Percentiles rank a stretch among this genome's conserved stretches.
These are phyloP conservation scores for Ogataea polymorpha DNA, from an alignment of 805 yeast species.

Conservation along the genomic window DNA sequence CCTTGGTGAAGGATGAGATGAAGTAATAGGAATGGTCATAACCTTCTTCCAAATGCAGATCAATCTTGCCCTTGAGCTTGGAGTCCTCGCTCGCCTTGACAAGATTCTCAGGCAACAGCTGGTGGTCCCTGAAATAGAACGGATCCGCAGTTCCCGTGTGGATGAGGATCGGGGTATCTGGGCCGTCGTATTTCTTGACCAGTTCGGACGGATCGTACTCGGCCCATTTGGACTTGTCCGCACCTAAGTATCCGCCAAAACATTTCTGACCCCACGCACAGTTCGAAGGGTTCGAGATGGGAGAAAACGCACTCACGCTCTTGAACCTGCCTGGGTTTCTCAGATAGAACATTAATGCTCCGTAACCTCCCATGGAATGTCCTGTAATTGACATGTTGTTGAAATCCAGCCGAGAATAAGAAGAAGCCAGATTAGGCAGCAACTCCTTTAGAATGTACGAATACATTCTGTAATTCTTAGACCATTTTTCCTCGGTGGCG, in stretches of 20 bases:
- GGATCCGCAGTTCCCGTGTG: conserved; percentile 80
- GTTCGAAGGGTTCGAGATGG: conserved; percentile 74
- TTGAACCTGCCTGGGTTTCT: conserved; percentile 69
- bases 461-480: conserved; percentile 78
- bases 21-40: conserved; percentile 92
- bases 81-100: conserved; percentile 57
- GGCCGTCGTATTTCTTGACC: conserved; percentile 54
- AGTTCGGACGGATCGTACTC: conserved; percentile 84
- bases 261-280: conserved; percentile 89
- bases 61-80: conserved; percentile 56
- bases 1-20: conserved; percentile 71
- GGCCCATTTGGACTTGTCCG: conserved; percentile 58
- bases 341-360: conserved; percentile 70
- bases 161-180: conserved; percentile 60
- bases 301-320: conserved; percentile 87
- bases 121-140: conserved; percentile 51
- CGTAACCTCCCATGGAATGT: conserved; percentile 98
- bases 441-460: conserved; percentile 76
- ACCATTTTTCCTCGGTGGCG: conserved; percentile 73
- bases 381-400: conserved; percentile 77
- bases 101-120: conserved; percentile 74
- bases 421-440: conserved; percentile 45
- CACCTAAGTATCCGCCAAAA: conserved; percentile 74
- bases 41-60: conserved; percentile 65
- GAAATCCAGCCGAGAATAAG: conserved; percentile 54